These are phyloP conservation scores for Xylaria bambusicola DNA, from an alignment of 495 filamentous ascomycete species.

Conservation along the genomic window DNA sequence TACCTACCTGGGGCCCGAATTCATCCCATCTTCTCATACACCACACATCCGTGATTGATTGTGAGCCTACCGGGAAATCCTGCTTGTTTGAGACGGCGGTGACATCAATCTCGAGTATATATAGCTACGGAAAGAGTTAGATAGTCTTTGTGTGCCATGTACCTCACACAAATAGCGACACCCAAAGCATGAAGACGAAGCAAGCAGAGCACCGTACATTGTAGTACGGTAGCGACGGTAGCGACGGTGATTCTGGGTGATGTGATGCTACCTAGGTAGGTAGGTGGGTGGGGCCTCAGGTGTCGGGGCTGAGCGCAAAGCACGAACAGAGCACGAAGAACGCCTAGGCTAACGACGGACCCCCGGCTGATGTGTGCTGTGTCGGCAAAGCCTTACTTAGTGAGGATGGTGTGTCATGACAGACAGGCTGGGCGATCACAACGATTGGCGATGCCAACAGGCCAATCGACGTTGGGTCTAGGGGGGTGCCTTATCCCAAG, in stretches of 20 bases:
- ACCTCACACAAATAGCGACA: too few species aligned
- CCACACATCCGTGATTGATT: background rate
- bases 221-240: background rate
- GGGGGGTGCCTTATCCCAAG: background rate
- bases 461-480: constrained; percentile 20
- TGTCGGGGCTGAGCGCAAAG: constrained; percentile 35
- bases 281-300: constrained; percentile 24
- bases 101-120: background rate
- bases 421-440: constrained; percentile 26
- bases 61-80: background rate
- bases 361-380: constrained; percentile 18
- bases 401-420: constrained; percentile 15
- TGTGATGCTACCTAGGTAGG: too few species aligned
- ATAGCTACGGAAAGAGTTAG: constrained; percentile 2
- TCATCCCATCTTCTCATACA: background rate
- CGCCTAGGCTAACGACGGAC: constrained; percentile 26
- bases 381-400: constrained; percentile 1
- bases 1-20: constrained; percentile 1
- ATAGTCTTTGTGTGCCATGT: too few species aligned
- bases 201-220: too few species aligned
- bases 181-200: too few species aligned
- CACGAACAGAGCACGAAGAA: constrained; percentile 19
- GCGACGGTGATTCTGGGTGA: constrained; percentile 20
- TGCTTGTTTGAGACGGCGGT: constrained; percentile 12
- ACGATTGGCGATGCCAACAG: constrained; percentile 20